A percentile compares a stretch with the other conserved stretches of the same genome.
These are phyloP conservation scores for Dalbergia cochinchinensis DNA, from an alignment of 306 rosid genomes.

Conservation along the genomic window DNA sequence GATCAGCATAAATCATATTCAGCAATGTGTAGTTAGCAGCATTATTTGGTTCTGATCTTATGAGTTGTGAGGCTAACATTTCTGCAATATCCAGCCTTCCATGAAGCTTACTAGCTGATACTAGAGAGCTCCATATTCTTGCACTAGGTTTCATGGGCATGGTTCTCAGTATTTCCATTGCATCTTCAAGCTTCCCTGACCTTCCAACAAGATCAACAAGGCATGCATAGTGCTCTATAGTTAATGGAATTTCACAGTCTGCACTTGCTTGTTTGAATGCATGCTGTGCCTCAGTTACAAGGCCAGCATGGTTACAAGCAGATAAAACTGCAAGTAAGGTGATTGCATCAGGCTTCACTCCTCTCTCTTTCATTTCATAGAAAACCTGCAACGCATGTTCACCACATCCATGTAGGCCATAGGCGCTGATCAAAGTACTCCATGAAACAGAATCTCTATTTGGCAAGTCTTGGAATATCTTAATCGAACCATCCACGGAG, in stretches of 20 bases:
- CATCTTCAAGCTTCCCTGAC: slow-evolving; percentile 72
- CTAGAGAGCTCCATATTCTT: slow-evolving; percentile 70
- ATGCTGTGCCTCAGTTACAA: slow-evolving; percentile 62
- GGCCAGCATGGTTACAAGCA: slow-evolving; percentile 78
- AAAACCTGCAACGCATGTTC: slow-evolving; percentile 62
- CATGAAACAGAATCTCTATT: slow-evolving; percentile 66
- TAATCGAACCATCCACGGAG: slow-evolving; percentile 50
- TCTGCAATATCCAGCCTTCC: slow-evolving; percentile 66
- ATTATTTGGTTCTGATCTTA: slow-evolving; percentile 64
- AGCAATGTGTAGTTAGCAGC: slow-evolving; percentile 62
- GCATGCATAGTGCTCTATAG: slow-evolving; percentile 71
- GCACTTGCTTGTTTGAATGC: slow-evolving; percentile 51
- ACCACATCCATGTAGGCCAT: slow-evolving; percentile 72
- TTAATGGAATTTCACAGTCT: slow-evolving; percentile 46
- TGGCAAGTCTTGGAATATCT: slow-evolving; percentile 62
- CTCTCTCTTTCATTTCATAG: slow-evolving; percentile 63
- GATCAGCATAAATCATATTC: slow-evolving; percentile 67
- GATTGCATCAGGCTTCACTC: slow-evolving; percentile 58
- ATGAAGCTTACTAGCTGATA: slow-evolving; percentile 69
- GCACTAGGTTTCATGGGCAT: slow-evolving; percentile 72
- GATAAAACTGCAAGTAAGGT: slow-evolving; percentile 65
- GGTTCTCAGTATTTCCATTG: slow-evolving; percentile 54
- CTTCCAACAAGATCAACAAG: slow-evolving; percentile 70
- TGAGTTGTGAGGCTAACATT: slow-evolving; percentile 57
- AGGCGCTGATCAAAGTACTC: slow-evolving; percentile 64